Evolutionary conservation across 2,329 filamentous ascomycete species (phyloP), one percentile per base, ranked within the genome.

Genomic region (Zarea fungicola): DNA sequence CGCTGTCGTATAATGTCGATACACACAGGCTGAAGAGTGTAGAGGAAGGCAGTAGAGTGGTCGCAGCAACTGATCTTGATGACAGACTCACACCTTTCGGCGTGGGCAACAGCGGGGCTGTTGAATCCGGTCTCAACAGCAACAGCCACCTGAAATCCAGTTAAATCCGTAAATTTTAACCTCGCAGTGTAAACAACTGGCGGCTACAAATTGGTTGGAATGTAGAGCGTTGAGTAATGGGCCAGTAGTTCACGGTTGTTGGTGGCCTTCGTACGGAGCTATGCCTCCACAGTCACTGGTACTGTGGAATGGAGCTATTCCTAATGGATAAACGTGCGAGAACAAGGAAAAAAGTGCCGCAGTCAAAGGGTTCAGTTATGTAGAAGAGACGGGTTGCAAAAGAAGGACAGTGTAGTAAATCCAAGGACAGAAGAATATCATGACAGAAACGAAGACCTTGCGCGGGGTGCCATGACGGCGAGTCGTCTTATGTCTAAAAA

Each of bases 231-330:
- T 34, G 31, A 3, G 28, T 32, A 19, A 19, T 32, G 41, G 6
- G 41, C 41, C 26, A 43, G 23, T 43, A 7, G 41, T 13, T 14
- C n/a, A n/a, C n/a, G n/a, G 28, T 9, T 22, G 26, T 32, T n/a
- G n/a, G 10, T 10, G 23, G 22, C 14, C 23, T 29, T 42, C 25
- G 11, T 18, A 16, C 14, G 18, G 25, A 16, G 46, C 31, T 42
- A 25, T 37, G 18, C 29, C 26, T 41, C 22, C 36, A 9, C 9
- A 18, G 18, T 26, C 21, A 29, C 32, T 22, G 28, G 29, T 41
- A 10, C 11, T 48, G 45, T 35, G 45, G 45, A 48, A 41, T 48
- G 36, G 21, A 35, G 26, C 44, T 16, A 34, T 41, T 26, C 36
- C 44, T 21, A 23, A 22, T 32, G n/a, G 31, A 45, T n/a, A 14